Evolutionary conservation across 78 protist genomes (phyloP).

Genomic region (Pelomyxa schiedti): DNA sequence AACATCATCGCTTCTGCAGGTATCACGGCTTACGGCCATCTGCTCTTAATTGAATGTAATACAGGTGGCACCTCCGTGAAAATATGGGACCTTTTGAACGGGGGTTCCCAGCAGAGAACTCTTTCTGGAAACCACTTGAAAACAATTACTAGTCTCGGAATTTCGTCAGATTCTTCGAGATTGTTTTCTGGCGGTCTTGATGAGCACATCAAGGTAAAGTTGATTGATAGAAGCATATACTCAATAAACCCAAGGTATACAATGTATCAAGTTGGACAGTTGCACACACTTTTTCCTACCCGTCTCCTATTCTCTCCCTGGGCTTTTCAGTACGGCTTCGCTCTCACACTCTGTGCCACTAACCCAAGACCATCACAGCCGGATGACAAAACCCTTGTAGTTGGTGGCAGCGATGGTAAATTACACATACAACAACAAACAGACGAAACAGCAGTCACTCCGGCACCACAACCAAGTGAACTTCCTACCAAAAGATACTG

Average conservation of each 20-base stretch:
- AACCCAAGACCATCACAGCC: no score
- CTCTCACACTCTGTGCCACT: conserved; percentile 6
- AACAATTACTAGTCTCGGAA: conserved; percentile 15
- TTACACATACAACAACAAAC: no score
- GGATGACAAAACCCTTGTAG: no score
- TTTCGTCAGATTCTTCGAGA: background rate
- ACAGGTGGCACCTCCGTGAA: background rate
- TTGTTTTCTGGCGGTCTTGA: conserved; percentile 20
- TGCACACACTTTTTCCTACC: background rate
- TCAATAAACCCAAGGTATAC: no score
- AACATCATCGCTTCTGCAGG: conserved; percentile 1
- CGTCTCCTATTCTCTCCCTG: conserved; percentile 13
- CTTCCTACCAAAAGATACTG: no score
- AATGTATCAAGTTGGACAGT: conserved; percentile 2
- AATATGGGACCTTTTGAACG: conserved; percentile 38
- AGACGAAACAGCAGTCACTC: no score
- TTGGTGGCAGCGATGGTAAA: no score
- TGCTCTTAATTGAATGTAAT: no score
- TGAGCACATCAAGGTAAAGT: conserved; percentile 27
- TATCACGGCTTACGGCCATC: no score
- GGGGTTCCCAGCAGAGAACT: conserved; percentile 23
- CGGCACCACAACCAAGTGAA: no score
- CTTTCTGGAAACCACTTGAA: conserved; percentile 26
- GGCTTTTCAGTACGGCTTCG: conserved; percentile 22
- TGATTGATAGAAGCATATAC: no score